Base-by-base conservation (phyloP, 306 rosid species). In the Glycine soja region DNA sequence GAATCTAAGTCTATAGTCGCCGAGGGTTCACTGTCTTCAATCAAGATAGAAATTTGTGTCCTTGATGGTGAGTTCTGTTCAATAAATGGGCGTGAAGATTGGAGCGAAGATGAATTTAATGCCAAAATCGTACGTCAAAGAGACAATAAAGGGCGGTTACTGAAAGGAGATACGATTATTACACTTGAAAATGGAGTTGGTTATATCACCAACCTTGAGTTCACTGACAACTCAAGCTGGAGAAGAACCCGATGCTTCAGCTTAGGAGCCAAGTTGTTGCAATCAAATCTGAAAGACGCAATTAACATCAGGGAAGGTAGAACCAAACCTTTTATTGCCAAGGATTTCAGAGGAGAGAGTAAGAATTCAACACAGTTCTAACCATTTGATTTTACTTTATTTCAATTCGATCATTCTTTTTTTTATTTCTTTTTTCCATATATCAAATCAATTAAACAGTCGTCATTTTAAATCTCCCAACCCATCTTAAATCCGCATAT, bases 221-320 rank as follows among this genome's bases (percentile, higher is more conserved):
- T 91, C 10, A 88, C 84, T 0, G 92, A 89, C 45, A 89, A 85
- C 70, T 89, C 96, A 0, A 61, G 57, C 8, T 79, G 91, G 86
- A 58, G 48, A 3, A 74, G 82, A 67, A 73, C 59, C 18, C 0
- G 13, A 68, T 6, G 53, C 0, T 89, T 86, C 73, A 67, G 84
- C 46, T 34, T 91, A 54, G 96, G 87, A 71, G 93, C 65, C 74
- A 80, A 9, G 74, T 63, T 34, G 14, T 76, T 18, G 4, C 72
- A 54, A 16, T 34, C 76, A 15, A 24, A 9, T 51, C 36, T 32
- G 8, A 71, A 5, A 2, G 81, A 53, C 14, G 81, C 57, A 4
- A n/a, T 66, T 7, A 15, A 32, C 32, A 81, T 91, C n/a, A 89
- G 80, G 77, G 92, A 89, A 64, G 90, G 84, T 1, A 84, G 5